phyloP scores from a whole-genome alignment of 1,284 basidiomycete genomes.

The Austroboletus novae-zelandiae region DNA sequence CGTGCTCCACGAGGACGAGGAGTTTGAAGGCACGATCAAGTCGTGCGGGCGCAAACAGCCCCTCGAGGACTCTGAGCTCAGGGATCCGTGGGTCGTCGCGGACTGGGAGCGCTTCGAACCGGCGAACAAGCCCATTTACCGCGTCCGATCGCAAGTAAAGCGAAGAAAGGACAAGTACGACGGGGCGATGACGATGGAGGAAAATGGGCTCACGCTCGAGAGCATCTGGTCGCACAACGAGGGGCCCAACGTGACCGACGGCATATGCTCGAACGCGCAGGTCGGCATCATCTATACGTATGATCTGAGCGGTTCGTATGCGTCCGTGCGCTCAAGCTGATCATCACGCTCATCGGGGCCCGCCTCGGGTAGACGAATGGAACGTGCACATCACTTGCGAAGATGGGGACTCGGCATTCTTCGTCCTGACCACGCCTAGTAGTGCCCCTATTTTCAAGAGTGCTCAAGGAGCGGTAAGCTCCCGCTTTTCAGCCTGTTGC shows the following conservation, averaged over 20 bases:
- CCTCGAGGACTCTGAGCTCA: constrained; percentile 19
- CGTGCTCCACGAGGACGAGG: constrained; percentile 21
- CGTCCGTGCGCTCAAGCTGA: neutral
- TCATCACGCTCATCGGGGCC: neutral
- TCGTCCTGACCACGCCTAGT: constrained; percentile 4
- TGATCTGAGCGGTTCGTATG: constrained; percentile 17
- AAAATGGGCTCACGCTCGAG: constrained; percentile 24
- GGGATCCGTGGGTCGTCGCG: constrained; percentile 4
- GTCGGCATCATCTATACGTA: constrained; percentile 35
- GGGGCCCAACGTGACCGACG: constrained; percentile 25
- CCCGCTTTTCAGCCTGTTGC: neutral
- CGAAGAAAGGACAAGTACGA: constrained; percentile 11
- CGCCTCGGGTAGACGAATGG: constrained; percentile 22
- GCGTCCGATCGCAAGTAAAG: constrained; percentile 13
- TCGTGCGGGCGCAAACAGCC: constrained; percentile 24
- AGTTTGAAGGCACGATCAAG: constrained; percentile 30
- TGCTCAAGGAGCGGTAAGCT: constrained; percentile 22
- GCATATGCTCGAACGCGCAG: constrained; percentile 29
- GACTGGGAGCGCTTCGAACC: constrained; percentile 20
- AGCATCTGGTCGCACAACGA: constrained; percentile 31
- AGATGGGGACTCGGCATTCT: constrained; percentile 7
- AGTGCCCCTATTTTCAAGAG: constrained; percentile 15
- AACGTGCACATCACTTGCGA: constrained; percentile 22
- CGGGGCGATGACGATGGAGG: constrained; percentile 22
- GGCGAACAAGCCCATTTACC: constrained; percentile 24